These are phyloP conservation scores for Silene latifolia DNA, from an alignment of 148 eudicot species.

Conservation along the genomic window DNA sequence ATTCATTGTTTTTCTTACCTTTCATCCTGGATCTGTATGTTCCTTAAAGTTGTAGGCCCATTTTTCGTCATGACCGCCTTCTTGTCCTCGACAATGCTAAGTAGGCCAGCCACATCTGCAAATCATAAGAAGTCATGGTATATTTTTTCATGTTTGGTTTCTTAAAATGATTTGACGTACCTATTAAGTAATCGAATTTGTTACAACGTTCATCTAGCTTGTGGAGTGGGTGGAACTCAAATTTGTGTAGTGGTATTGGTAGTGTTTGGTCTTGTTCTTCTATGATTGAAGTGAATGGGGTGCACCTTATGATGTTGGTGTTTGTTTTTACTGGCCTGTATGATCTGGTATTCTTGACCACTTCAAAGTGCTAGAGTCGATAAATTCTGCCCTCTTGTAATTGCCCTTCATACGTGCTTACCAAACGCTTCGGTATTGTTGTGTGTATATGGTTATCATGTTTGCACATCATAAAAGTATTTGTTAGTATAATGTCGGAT, in stretches of 20 bases:
- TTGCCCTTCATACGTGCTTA: neutral
- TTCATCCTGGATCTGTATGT: no score
- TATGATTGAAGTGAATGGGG: neutral
- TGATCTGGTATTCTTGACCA: neutral
- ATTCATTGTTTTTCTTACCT: no score
- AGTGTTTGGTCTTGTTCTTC: neutral
- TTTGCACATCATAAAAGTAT: neutral
- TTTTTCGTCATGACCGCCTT: no score
- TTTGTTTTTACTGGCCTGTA: neutral
- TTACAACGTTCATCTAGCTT: neutral
- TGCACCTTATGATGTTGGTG: neutral
- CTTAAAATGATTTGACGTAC: neutral
- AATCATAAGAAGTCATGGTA: neutral
- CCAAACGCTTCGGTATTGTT: neutral
- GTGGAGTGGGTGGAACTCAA: neutral
- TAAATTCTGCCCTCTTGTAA: neutral
- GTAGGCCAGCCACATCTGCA: neutral
- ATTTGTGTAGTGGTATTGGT: neutral
- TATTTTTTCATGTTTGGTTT: neutral
- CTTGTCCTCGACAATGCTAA: neutral
- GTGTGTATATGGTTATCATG: neutral
- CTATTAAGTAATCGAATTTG: neutral
- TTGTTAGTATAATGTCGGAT: no score
- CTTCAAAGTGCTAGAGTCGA: neutral
- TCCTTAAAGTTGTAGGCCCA: no score